Percentiles rank a stretch among this genome's conserved stretches.
Evolutionary conservation across 257 asterid species (phyloP).

Genomic region (Salvia rosmarinus): DNA sequence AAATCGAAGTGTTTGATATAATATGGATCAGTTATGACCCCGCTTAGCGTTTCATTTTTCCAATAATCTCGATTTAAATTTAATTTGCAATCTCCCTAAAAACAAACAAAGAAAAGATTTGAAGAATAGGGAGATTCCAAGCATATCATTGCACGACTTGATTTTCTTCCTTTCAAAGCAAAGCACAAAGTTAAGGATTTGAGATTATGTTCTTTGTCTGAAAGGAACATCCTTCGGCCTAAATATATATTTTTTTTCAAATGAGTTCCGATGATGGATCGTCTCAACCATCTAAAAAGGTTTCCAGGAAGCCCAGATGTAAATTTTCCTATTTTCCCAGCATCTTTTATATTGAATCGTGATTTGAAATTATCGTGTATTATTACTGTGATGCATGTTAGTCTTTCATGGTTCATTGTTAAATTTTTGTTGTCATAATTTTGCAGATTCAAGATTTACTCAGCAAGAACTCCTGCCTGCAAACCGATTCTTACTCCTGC

Average conservation of each 20-base stretch:
- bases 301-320: slow-evolving; percentile 51
- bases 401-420: neutral
- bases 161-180: slow-evolving; percentile 26
- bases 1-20: neutral
- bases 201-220: slow-evolving; percentile 2
- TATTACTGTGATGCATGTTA: neutral
- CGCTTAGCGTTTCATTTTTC: slow-evolving; percentile 17
- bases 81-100: slow-evolving; percentile 12
- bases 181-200: neutral
- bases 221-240: slow-evolving; percentile 22
- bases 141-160: slow-evolving; percentile 17
- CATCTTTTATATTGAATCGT: neutral
- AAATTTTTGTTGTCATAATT: neutral
- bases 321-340: neutral
- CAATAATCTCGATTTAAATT: slow-evolving; percentile 19
- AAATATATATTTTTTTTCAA: neutral
- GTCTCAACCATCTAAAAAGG: slow-evolving; percentile 36
- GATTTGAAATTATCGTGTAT: neutral
- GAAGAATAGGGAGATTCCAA: slow-evolving; percentile 21
- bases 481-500: slow-evolving; percentile 91
- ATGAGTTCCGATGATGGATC: slow-evolving; percentile 46
- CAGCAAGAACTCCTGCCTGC: slow-evolving; percentile 96
- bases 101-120: neutral
- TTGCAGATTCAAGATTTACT: slow-evolving; percentile 82
- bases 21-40: slow-evolving; percentile 21